A percentile compares a stretch with the other conserved stretches of the same genome.
Evolutionary conservation across 148 eudicot genomes (phyloP).

Genomic region (Chenopodium quinoa): DNA sequence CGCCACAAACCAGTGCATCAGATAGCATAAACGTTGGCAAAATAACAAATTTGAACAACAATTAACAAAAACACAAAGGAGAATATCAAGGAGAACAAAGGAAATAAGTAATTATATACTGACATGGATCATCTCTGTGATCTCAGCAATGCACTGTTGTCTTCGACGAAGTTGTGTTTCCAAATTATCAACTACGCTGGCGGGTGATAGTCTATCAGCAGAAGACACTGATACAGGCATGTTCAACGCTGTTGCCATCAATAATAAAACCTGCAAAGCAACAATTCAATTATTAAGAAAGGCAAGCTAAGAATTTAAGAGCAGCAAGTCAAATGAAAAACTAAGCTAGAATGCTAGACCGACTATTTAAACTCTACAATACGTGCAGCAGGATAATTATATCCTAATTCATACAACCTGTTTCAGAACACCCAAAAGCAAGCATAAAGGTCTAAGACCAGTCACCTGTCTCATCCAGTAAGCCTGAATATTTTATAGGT

Average conservation of each 20-base stretch:
- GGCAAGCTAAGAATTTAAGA: neutral
- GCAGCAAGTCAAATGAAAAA: neutral
- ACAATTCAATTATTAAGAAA: neutral
- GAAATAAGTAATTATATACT: constrained; percentile 28
- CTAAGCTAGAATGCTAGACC: neutral
- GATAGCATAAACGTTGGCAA: neutral
- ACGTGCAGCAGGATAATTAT: neutral
- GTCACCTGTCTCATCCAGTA: neutral
- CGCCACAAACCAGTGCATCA: neutral
- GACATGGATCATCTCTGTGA: constrained; percentile 97
- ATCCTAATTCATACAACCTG: neutral
- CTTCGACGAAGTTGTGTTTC: constrained; percentile 62
- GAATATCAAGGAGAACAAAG: neutral
- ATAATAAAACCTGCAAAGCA: constrained; percentile 59
- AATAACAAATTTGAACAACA: constrained; percentile 7
- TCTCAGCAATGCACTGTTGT: constrained; percentile 83
- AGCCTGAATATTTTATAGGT: neutral
- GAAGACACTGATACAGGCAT: constrained; percentile 39
- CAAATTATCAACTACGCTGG: constrained; percentile 38
- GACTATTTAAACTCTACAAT: neutral
- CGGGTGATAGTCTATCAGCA: constrained; percentile 36
- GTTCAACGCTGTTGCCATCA: constrained; percentile 93
- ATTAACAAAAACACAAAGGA: neutral
- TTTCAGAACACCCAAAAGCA: neutral
- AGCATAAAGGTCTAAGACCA: neutral